Evolutionary conservation across 2,329 filamentous ascomycete species (phyloP).

Genomic region (Aspergillus candidus): DNA sequence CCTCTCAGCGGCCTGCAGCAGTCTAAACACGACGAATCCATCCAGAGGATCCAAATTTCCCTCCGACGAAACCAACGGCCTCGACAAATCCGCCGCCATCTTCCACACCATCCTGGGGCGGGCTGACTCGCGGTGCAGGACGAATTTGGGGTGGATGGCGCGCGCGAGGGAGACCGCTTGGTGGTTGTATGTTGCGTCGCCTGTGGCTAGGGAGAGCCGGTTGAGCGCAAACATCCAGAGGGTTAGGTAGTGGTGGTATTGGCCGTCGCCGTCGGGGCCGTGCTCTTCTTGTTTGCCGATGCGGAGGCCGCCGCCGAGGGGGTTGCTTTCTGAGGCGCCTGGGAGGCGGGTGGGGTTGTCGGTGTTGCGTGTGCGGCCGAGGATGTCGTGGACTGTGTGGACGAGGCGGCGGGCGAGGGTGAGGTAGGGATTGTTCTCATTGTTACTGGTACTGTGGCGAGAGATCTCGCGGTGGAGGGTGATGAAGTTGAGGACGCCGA

Average conservation of each 20-base stretch:
- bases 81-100: conserved; percentile 45
- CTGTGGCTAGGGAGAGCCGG: conserved; percentile 45
- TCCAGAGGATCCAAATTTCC: conserved; percentile 54
- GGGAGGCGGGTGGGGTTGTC: conserved; percentile 36
- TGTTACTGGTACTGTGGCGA: conserved; percentile 8
- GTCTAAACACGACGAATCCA: conserved; percentile 47
- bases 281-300: conserved; percentile 50
- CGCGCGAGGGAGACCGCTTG: conserved; percentile 49
- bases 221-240: conserved; percentile 60
- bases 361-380: conserved; percentile 50
- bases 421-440: conserved; percentile 41
- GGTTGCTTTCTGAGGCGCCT: conserved; percentile 47
- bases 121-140: conserved; percentile 31
- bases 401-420: conserved; percentile 46
- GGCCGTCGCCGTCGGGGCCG: conserved; percentile 52
- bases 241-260: conserved; percentile 58
- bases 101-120: conserved; percentile 52
- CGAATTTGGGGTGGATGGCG: conserved; percentile 50
- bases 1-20: conserved; percentile 42
- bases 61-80: conserved; percentile 45
- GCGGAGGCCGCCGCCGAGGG: conserved; percentile 50
- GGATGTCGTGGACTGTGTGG: conserved; percentile 46
- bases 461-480: conserved; percentile 43
- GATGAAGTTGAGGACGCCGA: conserved; percentile 54
- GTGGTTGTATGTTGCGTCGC: conserved; percentile 44